Conservation (phyloP, 2,329 filamentous ascomycete genomes). For the Leptographium lundbergii region DNA sequence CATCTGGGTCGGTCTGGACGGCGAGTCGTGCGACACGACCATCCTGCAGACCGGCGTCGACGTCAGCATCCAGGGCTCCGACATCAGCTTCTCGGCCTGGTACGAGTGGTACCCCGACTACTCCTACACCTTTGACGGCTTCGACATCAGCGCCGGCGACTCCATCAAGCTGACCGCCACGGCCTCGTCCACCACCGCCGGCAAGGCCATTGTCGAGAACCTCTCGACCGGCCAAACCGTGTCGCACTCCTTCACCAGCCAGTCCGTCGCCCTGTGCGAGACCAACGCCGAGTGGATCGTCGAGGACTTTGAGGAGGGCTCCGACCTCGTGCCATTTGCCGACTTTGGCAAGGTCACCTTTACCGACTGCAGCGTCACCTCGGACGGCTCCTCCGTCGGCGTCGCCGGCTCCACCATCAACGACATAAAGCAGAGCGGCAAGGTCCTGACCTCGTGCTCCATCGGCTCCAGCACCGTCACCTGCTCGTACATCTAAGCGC, state of each 20-base stretch:
- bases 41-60: conserved; percentile 19
- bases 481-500: conserved; percentile 29
- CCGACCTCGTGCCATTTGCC: conserved; percentile 14
- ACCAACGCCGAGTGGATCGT: conserved; percentile 18
- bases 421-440: conserved; percentile 12
- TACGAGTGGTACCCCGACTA: conserved; percentile 19
- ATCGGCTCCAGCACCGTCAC: conserved; percentile 11
- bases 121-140: conserved; percentile 14
- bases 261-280: conserved; percentile 12
- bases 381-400: conserved; percentile 18
- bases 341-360: conserved; percentile 12
- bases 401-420: conserved; percentile 28
- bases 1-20: conserved; percentile 19
- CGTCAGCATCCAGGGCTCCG: conserved; percentile 4
- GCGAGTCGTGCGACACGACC: conserved; percentile 14
- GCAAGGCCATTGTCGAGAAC: conserved; percentile 10
- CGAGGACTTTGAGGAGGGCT: conserved; percentile 15
- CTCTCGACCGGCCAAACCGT: conserved; percentile 31
- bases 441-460: conserved; percentile 13
- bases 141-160: conserved; percentile 16
- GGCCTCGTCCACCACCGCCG: conserved; percentile 25
- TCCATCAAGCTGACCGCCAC: conserved; percentile 18
- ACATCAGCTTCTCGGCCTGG: conserved; percentile 13
- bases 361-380: conserved; percentile 22
- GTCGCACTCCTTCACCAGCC: conserved; percentile 32